Percentiles rank a stretch among this genome's conserved stretches.
phyloP scores from a whole-genome alignment of 768 basidiomycete species.

The Calocybe indica region DNA sequence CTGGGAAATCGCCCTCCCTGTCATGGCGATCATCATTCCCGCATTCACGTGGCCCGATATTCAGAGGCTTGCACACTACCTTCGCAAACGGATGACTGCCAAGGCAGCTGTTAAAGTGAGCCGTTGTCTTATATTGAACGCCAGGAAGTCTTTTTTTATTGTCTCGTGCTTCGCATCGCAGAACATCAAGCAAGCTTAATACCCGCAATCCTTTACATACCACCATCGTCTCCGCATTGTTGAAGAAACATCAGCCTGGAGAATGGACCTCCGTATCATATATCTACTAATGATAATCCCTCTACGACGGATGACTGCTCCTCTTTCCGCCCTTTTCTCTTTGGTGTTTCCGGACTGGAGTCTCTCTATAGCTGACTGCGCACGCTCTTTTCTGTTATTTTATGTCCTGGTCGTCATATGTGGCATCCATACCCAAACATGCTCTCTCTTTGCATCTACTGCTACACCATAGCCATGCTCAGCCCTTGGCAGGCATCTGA shows the following conservation, averaged over 20 bases:
- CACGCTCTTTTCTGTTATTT: too few relatives aligned
- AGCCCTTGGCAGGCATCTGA: background rate
- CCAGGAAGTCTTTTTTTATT: background rate
- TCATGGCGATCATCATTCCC: conserved; percentile 53
- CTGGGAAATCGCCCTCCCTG: conserved; percentile 62
- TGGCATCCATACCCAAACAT: too few relatives aligned
- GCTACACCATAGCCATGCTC: too few relatives aligned
- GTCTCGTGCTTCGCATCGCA: background rate
- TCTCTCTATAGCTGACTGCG: too few relatives aligned
- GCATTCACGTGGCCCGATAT: conserved; percentile 55
- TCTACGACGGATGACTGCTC: too few relatives aligned
- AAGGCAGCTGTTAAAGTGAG: conserved; percentile 33
- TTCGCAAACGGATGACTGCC: conserved; percentile 34
- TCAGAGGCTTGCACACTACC: conserved; percentile 34
- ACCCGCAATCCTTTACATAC: background rate
- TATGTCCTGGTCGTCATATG: too few relatives aligned
- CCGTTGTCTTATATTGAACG: background rate
- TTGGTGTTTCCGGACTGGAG: too few relatives aligned
- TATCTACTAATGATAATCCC: too few relatives aligned
- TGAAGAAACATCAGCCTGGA: too few relatives aligned
- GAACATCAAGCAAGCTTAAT: conserved; percentile 10
- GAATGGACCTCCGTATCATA: too few relatives aligned
- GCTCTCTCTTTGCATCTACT: too few relatives aligned
- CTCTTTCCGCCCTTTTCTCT: too few relatives aligned
- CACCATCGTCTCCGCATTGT: background rate